A percentile compares a stretch with the other conserved stretches of the same genome.
phyloP scores from a whole-genome alignment of 768 basidiomycete genomes.

The Fomitopsis serialis region DNA sequence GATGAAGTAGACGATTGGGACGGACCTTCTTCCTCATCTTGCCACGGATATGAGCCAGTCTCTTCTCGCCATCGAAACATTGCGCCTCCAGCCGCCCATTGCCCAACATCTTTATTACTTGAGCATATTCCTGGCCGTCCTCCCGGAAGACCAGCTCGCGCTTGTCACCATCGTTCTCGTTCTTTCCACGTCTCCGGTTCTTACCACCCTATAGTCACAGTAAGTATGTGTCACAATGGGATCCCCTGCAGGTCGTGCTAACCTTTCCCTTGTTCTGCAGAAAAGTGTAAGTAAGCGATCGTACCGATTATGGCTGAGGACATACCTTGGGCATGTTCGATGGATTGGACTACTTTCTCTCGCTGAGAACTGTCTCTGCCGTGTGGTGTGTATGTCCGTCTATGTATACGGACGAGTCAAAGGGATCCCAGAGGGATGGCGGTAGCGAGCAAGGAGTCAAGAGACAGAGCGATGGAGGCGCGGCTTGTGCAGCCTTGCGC shows the following conservation, averaged over 20 bases:
- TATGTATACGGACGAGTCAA: neutral
- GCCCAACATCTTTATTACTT: constrained; percentile 97
- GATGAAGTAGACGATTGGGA: neutral
- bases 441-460: constrained; percentile 4
- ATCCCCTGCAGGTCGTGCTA: neutral
- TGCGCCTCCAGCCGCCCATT: constrained; percentile 95
- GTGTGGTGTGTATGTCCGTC: neutral
- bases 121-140: constrained; percentile 98
- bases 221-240: no score
- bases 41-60: constrained; percentile 95
- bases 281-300: constrained; percentile 4
- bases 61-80: constrained; percentile 98
- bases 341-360: neutral
- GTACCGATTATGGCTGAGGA: neutral
- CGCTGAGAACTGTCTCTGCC: neutral
- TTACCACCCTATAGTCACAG: constrained; percentile 77
- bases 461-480: neutral
- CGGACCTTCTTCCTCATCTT: constrained; percentile 99
- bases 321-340: constrained; percentile 47
- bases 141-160: constrained; percentile 98
- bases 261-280: constrained; percentile 75
- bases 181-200: constrained; percentile 99
- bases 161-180: constrained; percentile 98
- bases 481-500: neutral
- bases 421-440: constrained; percentile 1